Conservation (phyloP, 1,284 basidiomycete genomes). For the Cryptococcus hybrid region DNA sequence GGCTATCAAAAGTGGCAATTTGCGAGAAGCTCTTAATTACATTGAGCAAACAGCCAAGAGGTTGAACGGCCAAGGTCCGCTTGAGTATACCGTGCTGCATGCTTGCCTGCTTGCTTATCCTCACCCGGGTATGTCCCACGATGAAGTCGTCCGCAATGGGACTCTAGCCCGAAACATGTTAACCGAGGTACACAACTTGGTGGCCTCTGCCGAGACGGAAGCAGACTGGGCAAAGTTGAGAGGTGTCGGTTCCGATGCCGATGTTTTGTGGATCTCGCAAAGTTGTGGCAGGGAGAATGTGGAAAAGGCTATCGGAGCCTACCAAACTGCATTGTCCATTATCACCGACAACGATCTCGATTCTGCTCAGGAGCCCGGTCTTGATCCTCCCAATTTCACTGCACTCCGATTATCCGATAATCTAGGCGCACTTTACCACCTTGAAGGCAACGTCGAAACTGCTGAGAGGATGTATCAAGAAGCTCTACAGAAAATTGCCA, state of each 20-base stretch:
- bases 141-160: slow-evolving; percentile 70
- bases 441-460: slow-evolving; percentile 59
- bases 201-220: slow-evolving; percentile 53
- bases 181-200: slow-evolving; percentile 66
- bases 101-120: slow-evolving; percentile 79
- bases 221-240: slow-evolving; percentile 53
- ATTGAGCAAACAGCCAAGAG: slow-evolving; percentile 66
- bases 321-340: slow-evolving; percentile 64
- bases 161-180: slow-evolving; percentile 73
- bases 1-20: slow-evolving; percentile 74
- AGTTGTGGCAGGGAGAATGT: slow-evolving; percentile 74
- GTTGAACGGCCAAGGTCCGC: slow-evolving; percentile 45
- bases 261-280: slow-evolving; percentile 82
- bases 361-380: slow-evolving; percentile 7
- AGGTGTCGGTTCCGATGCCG: slow-evolving; percentile 68
- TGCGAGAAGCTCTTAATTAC: slow-evolving; percentile 60
- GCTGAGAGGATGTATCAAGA: slow-evolving; percentile 55
- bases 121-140: slow-evolving; percentile 69
- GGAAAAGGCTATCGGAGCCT: slow-evolving; percentile 67
- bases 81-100: slow-evolving; percentile 83
- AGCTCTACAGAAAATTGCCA: slow-evolving; percentile 47
- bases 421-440: slow-evolving; percentile 70
- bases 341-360: slow-evolving; percentile 46
- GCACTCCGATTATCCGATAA: slow-evolving; percentile 68
- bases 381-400: slow-evolving; percentile 23